phyloP scores from a whole-genome alignment of 179 eudicot genomes.

The Spergularia azorica region DNA sequence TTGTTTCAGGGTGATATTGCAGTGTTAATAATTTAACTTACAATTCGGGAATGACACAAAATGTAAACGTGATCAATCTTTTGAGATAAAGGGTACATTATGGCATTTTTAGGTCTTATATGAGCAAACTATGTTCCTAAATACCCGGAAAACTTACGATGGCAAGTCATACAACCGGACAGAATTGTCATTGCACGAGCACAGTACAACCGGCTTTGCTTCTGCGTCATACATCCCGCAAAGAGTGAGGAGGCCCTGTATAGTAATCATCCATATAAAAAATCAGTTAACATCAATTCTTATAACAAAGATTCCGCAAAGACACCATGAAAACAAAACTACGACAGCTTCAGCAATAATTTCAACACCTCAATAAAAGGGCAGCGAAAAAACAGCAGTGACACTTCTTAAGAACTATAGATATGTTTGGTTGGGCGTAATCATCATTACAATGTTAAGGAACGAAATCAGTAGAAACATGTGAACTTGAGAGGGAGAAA shows the following conservation, averaged over 20 bases:
- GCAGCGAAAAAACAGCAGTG: background rate
- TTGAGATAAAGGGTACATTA: too few species aligned
- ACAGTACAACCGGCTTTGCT: constrained; percentile 82
- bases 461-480: too few species aligned
- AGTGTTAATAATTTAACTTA: too few species aligned
- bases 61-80: too few species aligned
- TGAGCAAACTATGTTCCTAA: constrained; percentile 1
- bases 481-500: too few species aligned
- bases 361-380: background rate
- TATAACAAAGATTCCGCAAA: background rate
- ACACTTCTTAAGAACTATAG: background rate
- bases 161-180: constrained; percentile 82
- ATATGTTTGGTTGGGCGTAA: too few species aligned
- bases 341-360: too few species aligned
- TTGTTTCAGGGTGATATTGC: too few species aligned
- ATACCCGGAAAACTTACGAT: constrained; percentile 60
- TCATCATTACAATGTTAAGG: too few species aligned
- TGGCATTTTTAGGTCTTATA: background rate
- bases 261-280: background rate
- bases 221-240: constrained; percentile 90
- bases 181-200: constrained; percentile 81
- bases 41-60: too few species aligned
- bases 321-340: background rate
- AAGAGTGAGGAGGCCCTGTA: constrained; percentile 79
- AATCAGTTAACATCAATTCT: background rate